Conservation (phyloP, 306 rosid species). For the Elaeagnus macrophylla region DNA sequence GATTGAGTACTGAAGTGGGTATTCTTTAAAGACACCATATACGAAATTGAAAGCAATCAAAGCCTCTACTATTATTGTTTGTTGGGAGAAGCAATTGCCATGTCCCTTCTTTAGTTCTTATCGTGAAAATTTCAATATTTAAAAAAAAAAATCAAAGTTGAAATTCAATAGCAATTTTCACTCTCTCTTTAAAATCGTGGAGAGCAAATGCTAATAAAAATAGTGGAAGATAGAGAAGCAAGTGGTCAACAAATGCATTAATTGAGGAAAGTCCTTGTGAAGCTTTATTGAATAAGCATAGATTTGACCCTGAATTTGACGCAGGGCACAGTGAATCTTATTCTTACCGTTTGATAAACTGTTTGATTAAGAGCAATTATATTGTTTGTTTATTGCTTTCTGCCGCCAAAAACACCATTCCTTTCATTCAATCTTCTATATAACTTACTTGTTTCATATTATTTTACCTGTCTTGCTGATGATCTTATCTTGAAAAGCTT, state of each 20-base stretch:
- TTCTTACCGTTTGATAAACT: constrained; percentile 15
- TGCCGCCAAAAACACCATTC: too few relatives aligned
- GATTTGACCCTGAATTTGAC: constrained; percentile 47
- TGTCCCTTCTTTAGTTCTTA: neutral
- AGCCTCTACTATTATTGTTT: neutral
- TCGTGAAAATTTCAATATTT: neutral
- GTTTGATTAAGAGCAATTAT: too few relatives aligned
- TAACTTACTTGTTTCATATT: too few relatives aligned
- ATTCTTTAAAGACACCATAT: constrained; percentile 44
- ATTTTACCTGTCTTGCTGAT: too few relatives aligned
- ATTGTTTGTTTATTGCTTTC: too few relatives aligned
- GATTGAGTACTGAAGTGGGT: constrained; percentile 66
- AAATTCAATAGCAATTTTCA: neutral
- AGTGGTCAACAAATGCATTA: neutral
- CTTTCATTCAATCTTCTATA: too few relatives aligned
- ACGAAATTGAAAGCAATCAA: constrained; percentile 17
- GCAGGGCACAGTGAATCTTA: constrained; percentile 37
- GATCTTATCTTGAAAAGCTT: too few relatives aligned
- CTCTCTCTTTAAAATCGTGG: constrained; percentile 1
- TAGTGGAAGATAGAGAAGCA: neutral
- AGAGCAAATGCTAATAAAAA: too few relatives aligned
- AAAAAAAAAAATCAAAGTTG: neutral
- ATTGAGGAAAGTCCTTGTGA: neutral
- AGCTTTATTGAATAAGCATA: constrained; percentile 2
- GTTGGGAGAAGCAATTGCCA: constrained; percentile 15